These are phyloP conservation scores for Silene vulgaris DNA, from an alignment of 179 eudicot species.

Conservation along the genomic window DNA sequence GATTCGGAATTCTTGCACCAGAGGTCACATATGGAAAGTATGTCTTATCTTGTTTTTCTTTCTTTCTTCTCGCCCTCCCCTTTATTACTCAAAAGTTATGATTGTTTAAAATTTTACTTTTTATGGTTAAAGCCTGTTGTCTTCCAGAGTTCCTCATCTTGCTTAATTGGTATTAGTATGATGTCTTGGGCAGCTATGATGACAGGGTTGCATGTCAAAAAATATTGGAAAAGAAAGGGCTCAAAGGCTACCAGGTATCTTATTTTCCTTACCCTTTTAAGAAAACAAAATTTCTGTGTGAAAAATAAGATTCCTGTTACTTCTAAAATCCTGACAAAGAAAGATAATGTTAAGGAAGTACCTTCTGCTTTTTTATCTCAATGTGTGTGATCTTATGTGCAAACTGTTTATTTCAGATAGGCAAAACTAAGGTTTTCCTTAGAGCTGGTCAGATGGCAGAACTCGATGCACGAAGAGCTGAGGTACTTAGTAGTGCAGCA, in stretches of 20 bases:
- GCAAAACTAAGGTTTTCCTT: constrained; percentile 83
- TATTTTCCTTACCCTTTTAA: constrained; percentile 12
- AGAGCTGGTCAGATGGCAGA: constrained; percentile 99
- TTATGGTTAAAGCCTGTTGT: background rate
- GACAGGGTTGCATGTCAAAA: constrained; percentile 71
- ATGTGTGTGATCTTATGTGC: constrained; percentile 13
- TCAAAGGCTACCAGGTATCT: constrained; percentile 81
- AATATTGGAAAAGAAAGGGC: constrained; percentile 79
- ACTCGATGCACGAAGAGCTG: constrained; percentile 82
- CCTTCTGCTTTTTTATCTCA: background rate
- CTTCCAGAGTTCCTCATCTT: background rate
- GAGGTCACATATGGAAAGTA: constrained; percentile 68
- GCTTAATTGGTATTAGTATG: constrained; percentile 16
- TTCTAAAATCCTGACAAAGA: background rate
- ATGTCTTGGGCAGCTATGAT: constrained; percentile 54
- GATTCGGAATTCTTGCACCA: constrained; percentile 95
- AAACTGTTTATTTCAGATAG: constrained; percentile 50
- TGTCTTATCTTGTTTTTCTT: constrained; percentile 16
- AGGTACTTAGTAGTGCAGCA: constrained; percentile 78
- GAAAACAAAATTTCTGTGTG: background rate
- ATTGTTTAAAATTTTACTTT: background rate
- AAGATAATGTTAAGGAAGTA: background rate
- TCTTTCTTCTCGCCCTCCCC: background rate
- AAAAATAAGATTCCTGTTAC: constrained; percentile 9
- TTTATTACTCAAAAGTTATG: no score